phyloP scores from a whole-genome alignment of 1,284 basidiomycete species.

The Chalciporus sp. region DNA sequence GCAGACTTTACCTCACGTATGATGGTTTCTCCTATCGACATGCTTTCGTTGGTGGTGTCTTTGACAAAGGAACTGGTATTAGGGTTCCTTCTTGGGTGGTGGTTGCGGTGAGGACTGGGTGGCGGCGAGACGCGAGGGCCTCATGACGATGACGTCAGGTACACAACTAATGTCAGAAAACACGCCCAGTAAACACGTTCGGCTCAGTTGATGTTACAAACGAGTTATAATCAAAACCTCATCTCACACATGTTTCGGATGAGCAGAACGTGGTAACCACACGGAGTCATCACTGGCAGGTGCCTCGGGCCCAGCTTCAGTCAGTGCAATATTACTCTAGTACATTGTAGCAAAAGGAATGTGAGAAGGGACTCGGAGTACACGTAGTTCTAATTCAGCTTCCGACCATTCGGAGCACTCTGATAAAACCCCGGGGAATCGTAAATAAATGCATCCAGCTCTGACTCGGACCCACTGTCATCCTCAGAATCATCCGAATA shows the following conservation, averaged over 20 bases:
- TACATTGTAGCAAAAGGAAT: too few relatives aligned
- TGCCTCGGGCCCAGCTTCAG: too few relatives aligned
- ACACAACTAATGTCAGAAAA: not conserved
- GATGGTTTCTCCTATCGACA: slow-evolving; percentile 23
- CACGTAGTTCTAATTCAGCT: slow-evolving; percentile 30
- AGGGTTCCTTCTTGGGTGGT: slow-evolving; percentile 12
- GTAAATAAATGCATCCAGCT: slow-evolving; percentile 70
- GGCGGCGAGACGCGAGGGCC: slow-evolving; percentile 11
- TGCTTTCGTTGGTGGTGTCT: slow-evolving; percentile 11
- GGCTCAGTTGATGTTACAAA: too few relatives aligned
- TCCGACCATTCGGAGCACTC: slow-evolving; percentile 44
- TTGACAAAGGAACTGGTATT: too few relatives aligned
- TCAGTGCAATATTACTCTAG: too few relatives aligned
- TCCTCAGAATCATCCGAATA: slow-evolving; percentile 50
- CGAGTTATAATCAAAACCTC: not conserved
- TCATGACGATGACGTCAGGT: slow-evolving; percentile 25
- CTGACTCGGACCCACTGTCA: slow-evolving; percentile 58
- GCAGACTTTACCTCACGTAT: slow-evolving; percentile 31
- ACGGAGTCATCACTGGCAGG: too few relatives aligned
- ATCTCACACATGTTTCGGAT: not conserved
- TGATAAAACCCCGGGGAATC: slow-evolving; percentile 53
- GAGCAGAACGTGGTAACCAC: not conserved
- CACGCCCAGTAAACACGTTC: slow-evolving; percentile 18
- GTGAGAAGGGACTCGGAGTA: too few relatives aligned
- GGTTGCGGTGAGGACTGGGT: slow-evolving; percentile 19